A percentile compares a stretch with the other conserved stretches of the same genome.
phyloP scores from a whole-genome alignment of 495 filamentous ascomycete species.

The Podospora anserina region DNA sequence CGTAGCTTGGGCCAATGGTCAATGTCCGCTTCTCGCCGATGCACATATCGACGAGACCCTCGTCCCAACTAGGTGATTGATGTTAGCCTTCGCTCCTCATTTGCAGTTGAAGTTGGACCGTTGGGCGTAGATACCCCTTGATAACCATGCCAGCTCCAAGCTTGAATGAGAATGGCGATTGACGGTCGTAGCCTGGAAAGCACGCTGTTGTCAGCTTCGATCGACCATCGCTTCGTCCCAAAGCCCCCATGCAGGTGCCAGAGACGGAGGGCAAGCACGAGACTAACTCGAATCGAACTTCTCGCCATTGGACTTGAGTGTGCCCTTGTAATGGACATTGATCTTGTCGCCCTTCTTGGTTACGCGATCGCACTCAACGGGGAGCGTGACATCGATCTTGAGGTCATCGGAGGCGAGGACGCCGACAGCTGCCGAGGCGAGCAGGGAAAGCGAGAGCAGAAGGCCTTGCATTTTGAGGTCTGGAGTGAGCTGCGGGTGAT shows the following conservation, averaged over 20 bases:
- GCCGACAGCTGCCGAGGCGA: conserved; percentile 51
- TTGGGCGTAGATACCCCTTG: conserved; percentile 55
- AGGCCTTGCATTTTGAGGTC: conserved; percentile 51
- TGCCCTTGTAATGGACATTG: conserved; percentile 83
- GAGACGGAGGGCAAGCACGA: background rate
- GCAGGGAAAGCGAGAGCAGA: conserved; percentile 54
- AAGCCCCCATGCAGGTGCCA: background rate
- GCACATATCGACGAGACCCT: conserved; percentile 92
- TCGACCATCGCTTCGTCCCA: conserved; percentile 7
- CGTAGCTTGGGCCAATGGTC: conserved; percentile 83
- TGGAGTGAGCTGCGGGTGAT: background rate
- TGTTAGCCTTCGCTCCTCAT: conserved; percentile 14
- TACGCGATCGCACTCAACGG: conserved; percentile 66
- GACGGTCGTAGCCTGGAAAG: conserved; percentile 61
- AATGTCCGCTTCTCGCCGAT: conserved; percentile 89
- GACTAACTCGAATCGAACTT: conserved; percentile 57
- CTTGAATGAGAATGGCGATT: conserved; percentile 69
- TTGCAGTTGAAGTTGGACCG: background rate
- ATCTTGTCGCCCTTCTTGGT: conserved; percentile 74
- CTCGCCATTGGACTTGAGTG: conserved; percentile 55
- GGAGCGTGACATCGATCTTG: conserved; percentile 69
- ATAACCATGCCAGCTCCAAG: conserved; percentile 82
- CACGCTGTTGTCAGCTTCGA: conserved; percentile 23
- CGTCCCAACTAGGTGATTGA: conserved; percentile 64
- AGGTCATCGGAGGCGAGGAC: conserved; percentile 55